Evolutionary conservation across 208 protist genomes (phyloP).

Genomic region (Naegleria fowleri): DNA sequence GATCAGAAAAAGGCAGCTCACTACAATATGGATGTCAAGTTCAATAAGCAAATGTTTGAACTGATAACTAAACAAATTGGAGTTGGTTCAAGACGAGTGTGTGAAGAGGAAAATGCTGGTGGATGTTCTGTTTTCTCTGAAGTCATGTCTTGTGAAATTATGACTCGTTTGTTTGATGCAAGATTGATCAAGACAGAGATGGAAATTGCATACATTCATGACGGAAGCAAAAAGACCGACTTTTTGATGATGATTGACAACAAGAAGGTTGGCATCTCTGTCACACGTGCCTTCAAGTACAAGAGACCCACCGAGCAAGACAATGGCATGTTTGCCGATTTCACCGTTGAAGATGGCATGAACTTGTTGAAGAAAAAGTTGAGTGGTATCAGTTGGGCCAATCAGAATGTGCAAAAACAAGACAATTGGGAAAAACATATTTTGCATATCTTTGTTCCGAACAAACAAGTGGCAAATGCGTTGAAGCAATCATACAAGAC

Average conservation of each 20-base stretch:
- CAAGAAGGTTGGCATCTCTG: slow-evolving; percentile 44
- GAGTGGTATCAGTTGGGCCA: slow-evolving; percentile 41
- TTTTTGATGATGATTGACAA: slow-evolving; percentile 39
- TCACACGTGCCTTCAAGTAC: slow-evolving; percentile 50
- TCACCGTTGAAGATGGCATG: slow-evolving; percentile 38
- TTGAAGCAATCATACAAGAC: slow-evolving; percentile 38
- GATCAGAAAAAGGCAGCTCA: not conserved
- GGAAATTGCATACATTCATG: slow-evolving; percentile 44
- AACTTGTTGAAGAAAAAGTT: slow-evolving; percentile 51
- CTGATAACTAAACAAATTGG: not conserved
- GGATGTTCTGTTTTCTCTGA: slow-evolving; percentile 47
- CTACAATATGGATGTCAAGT: not conserved
- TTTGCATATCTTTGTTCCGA: slow-evolving; percentile 43
- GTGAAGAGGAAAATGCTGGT: slow-evolving; percentile 48
- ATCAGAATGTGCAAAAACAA: not conserved
- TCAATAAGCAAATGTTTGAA: not conserved
- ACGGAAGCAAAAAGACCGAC: slow-evolving; percentile 49
- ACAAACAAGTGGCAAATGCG: slow-evolving; percentile 22
- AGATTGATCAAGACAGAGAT: slow-evolving; percentile 46
- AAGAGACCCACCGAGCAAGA: not conserved
- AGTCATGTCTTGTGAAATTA: slow-evolving; percentile 45
- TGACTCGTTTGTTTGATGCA: slow-evolving; percentile 36
- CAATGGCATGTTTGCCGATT: slow-evolving; percentile 24
- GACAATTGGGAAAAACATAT: slow-evolving; percentile 53
- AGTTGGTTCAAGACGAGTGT: slow-evolving; percentile 14